A percentile compares a stretch with the other conserved stretches of the same genome.
Evolutionary conservation across 1,284 basidiomycete genomes (phyloP).

Genomic region (Bjerkandera adusta): DNA sequence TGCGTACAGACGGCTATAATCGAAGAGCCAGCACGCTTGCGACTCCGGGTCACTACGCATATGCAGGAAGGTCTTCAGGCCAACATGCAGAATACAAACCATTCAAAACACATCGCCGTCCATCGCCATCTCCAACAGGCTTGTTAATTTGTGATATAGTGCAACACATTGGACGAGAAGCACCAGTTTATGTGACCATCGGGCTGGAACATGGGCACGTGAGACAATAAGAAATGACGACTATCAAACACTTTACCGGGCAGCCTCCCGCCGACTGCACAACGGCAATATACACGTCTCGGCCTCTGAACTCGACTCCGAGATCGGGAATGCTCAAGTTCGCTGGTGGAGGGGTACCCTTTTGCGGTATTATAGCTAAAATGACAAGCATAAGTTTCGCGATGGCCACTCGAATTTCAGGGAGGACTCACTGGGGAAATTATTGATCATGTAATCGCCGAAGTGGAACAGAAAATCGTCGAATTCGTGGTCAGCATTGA

Average conservation of each 20-base stretch:
- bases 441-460: conserved; percentile 1
- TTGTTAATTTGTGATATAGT: no score
- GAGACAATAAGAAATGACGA: no score
- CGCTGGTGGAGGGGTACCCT: conserved; percentile 7
- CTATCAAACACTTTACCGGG: conserved; percentile 1
- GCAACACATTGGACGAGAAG: no score
- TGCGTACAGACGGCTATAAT: no score
- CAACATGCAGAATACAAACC: no score
- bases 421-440: conserved; percentile 6
- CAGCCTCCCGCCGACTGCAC: conserved; percentile 2
- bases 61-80: no score
- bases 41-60: no score
- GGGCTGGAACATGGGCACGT: no score
- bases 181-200: no score
- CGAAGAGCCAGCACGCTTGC: no score
- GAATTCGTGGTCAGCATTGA: not conserved
- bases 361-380: conserved; percentile 1
- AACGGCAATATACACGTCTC: not conserved
- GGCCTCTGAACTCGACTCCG: not conserved
- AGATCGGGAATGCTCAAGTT: conserved; percentile 5
- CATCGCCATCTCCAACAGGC: no score
- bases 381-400: not conserved
- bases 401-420: not conserved
- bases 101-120: no score
- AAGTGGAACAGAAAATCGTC: not conserved